Evolutionary conservation across 306 rosid species (phyloP).

Genomic region (Astragalus membranaceus): DNA sequence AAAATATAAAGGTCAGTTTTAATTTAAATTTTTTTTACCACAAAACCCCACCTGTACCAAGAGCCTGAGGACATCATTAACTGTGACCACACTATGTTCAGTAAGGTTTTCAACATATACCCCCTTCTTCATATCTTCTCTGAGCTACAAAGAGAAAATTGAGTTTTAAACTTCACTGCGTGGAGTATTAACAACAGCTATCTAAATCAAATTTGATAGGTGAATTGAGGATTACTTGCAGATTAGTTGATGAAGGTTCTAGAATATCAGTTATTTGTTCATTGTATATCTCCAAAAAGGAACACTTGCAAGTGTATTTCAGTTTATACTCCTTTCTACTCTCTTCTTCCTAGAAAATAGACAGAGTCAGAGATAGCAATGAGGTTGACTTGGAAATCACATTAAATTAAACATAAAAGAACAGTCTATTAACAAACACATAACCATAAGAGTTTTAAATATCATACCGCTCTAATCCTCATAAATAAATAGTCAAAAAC

Average conservation of each 20-base stretch:
- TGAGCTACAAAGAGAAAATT: constrained; percentile 52
- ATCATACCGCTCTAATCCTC: constrained; percentile 58
- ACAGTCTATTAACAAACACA: neutral
- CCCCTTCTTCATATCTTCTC: constrained; percentile 98
- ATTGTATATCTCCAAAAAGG: constrained; percentile 88
- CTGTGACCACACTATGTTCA: constrained; percentile 62
- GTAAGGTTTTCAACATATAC: constrained; percentile 86
- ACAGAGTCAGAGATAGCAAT: neutral
- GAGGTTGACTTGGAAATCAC: neutral
- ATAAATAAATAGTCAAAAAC: constrained; percentile 73
- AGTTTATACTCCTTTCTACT: constrained; percentile 55
- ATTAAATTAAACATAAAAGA: neutral
- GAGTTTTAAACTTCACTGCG: neutral
- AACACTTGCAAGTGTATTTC: constrained; percentile 88
- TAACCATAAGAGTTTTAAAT: neutral
- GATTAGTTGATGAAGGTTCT: constrained; percentile 86
- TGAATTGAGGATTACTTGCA: constrained; percentile 54
- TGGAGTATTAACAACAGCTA: constrained; percentile 5
- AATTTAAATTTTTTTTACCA: neutral
- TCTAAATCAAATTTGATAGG: constrained; percentile 15
- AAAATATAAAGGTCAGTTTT: constrained; percentile 1
- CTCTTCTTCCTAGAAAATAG: constrained; percentile 67
- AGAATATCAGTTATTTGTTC: constrained; percentile 95
- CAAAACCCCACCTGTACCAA: constrained; percentile 59
- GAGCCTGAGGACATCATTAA: constrained; percentile 78